phyloP scores from a whole-genome alignment of 257 asterid species.

The Lantana camara region DNA sequence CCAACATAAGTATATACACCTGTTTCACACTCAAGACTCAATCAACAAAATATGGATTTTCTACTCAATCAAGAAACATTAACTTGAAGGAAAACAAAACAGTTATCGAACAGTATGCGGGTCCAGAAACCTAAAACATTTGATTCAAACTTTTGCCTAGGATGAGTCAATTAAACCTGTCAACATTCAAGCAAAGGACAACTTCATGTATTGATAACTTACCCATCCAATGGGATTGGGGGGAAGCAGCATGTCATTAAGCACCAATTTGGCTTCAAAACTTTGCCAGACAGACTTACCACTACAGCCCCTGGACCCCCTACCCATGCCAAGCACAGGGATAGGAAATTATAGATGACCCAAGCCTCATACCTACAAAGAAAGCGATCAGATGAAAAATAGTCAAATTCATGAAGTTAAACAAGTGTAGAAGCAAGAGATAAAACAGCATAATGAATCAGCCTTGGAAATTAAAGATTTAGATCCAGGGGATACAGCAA shows the following conservation, averaged over 20 bases:
- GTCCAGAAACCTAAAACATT: slow-evolving; percentile 3
- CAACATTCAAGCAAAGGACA: slow-evolving; percentile 18
- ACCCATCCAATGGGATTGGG: slow-evolving; percentile 93
- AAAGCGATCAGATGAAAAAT: slow-evolving; percentile 15
- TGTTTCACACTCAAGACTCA: slow-evolving; percentile 12
- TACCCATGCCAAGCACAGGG: slow-evolving; percentile 98
- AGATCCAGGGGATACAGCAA: slow-evolving; percentile 15
- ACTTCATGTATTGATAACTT: slow-evolving; percentile 37
- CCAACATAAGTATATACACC: slow-evolving; percentile 17
- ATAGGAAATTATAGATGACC: slow-evolving; percentile 97
- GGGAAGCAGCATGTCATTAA: slow-evolving; percentile 94
- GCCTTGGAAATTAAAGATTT: slow-evolving; percentile 9
- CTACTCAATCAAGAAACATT: not conserved
- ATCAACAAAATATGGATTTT: slow-evolving; percentile 3
- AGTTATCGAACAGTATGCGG: not conserved
- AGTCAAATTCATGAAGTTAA: slow-evolving; percentile 12
- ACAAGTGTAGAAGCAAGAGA: slow-evolving; percentile 17
- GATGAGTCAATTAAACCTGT: not conserved
- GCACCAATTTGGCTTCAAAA: slow-evolving; percentile 89
- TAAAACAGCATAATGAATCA: slow-evolving; percentile 10
- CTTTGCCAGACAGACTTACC: slow-evolving; percentile 78
- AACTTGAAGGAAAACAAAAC: slow-evolving; percentile 3
- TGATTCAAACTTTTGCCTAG: no score
- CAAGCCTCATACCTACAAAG: slow-evolving; percentile 95
- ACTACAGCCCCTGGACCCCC: slow-evolving; percentile 99